A percentile compares a stretch with the other conserved stretches of the same genome.
phyloP scores from a whole-genome alignment of 441 rosid genomes.

The Viola pubescens region DNA sequence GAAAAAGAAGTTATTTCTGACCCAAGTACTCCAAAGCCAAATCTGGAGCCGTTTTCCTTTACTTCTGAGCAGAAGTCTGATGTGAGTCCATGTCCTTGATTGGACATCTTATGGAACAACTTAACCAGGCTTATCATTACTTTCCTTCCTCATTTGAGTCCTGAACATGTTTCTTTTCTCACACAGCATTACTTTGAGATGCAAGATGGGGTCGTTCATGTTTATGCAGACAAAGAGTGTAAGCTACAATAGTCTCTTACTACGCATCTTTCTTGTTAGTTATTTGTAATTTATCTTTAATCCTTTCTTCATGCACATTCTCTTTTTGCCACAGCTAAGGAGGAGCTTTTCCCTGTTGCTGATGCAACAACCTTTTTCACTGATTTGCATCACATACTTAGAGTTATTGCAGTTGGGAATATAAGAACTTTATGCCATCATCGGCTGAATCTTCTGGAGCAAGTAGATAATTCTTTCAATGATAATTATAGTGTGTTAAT shows the following conservation, averaged over 20 bases:
- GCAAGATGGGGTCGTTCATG: constrained; percentile 95
- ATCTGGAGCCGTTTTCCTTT: constrained; percentile 71
- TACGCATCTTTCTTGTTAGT: constrained; percentile 2
- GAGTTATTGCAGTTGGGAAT: constrained; percentile 87
- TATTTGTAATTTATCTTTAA: neutral
- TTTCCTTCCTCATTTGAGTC: constrained; percentile 6
- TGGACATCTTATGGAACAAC: neutral
- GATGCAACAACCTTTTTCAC: constrained; percentile 95
- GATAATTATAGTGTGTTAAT: neutral
- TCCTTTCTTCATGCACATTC: neutral
- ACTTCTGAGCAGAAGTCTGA: constrained; percentile 73
- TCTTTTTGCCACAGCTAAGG: constrained; percentile 41
- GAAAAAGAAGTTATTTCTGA: constrained; percentile 89
- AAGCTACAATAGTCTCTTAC: constrained; percentile 21
- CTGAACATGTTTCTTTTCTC: constrained; percentile 15
- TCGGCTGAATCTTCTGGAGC: constrained; percentile 92
- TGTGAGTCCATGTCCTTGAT: constrained; percentile 33
- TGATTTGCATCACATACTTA: constrained; percentile 80
- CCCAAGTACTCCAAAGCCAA: constrained; percentile 96
- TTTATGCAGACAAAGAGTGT: constrained; percentile 74
- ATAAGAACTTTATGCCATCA: constrained; percentile 90
- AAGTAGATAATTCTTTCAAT: constrained; percentile 31
- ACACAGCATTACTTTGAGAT: constrained; percentile 88
- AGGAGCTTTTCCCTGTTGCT: constrained; percentile 90
- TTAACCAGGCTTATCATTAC: neutral